Base-by-base conservation (phyloP, 1,139 yeast species). In the Blastobotrys serpentis region DNA sequence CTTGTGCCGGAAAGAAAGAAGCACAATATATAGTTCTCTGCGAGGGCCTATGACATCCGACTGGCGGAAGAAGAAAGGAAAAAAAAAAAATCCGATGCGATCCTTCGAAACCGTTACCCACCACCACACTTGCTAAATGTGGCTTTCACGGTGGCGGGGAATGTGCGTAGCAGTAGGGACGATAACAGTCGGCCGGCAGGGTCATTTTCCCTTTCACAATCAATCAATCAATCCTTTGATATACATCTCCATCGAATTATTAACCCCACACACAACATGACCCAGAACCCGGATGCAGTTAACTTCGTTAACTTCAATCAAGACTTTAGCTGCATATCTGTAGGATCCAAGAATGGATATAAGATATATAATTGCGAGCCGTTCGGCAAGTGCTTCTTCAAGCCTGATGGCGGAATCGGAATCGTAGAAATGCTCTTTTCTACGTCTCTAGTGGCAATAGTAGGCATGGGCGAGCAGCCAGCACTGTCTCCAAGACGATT, bases 341-440 rank as follows among this genome's bases (percentile, higher is more conserved):
- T 88, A 4, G 97, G 96, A 1, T 77, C 87, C 7, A 76, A 77
- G 42, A 72, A 72, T 49, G 94, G 95, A n/a, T 88, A 86, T 67
- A 81, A 80, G 58, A 85, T 92, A 45, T 90, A 82, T 73, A 86
- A 86, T 64, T 88, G 96, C 68, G 86, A 83, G 51, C 96, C 98
- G 1, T 86, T 90, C 64, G 95, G 95, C 11, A 81, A 81, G 58
- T 87, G 94, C 61, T 86, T 80, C 61, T 77, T 77, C 18, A 75
- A 76, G 53, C 44, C 62, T 36, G 71, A 67, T 33, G 72, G 71
- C n/a, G 73, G 70, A 19, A 66, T 68, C 42, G 70, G 72, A 2
- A 76, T 87, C 14, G 85, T 89, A 29, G 97, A 90, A 65, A 90
- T 92, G 98, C 76, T 92, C 37, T 92, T 88, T 61, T 79, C 88